Conservation (phyloP, 164 flowering plant genomes). For the Kalanchoe fedtschenkoi region DNA sequence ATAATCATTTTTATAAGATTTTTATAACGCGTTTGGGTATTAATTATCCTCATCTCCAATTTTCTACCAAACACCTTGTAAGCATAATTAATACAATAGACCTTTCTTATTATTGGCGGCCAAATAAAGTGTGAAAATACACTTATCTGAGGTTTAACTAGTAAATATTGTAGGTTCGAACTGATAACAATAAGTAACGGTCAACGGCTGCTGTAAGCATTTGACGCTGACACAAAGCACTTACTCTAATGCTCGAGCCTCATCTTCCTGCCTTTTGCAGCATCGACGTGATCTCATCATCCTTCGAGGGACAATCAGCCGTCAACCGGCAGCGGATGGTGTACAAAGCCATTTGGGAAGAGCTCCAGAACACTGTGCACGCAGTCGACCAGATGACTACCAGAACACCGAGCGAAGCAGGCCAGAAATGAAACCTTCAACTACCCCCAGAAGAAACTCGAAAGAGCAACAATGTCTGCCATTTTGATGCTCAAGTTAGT, state of each 20-base stretch:
- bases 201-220: not conserved
- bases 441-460: too few species aligned
- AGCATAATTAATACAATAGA: too few species aligned
- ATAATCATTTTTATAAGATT: too few species aligned
- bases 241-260: too few species aligned
- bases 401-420: conserved; percentile 68
- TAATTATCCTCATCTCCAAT: too few species aligned
- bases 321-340: conserved; percentile 98
- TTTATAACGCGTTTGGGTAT: too few species aligned
- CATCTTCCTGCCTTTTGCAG: conserved; percentile 34
- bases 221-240: too few species aligned
- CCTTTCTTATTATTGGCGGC: too few species aligned
- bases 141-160: not conserved
- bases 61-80: too few species aligned
- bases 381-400: conserved; percentile 97
- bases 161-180: not conserved
- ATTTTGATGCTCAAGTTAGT: not conserved
- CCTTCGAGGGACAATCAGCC: conserved; percentile 77
- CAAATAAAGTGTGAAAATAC: too few species aligned
- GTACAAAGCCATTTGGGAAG: conserved; percentile 95
- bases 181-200: not conserved
- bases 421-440: not conserved
- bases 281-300: conserved; percentile 72
- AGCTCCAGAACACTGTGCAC: conserved; percentile 87
- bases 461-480: not conserved